Conservation (phyloP, 2,329 filamentous ascomycete species). For the Pestalotiopsis fici region DNA sequence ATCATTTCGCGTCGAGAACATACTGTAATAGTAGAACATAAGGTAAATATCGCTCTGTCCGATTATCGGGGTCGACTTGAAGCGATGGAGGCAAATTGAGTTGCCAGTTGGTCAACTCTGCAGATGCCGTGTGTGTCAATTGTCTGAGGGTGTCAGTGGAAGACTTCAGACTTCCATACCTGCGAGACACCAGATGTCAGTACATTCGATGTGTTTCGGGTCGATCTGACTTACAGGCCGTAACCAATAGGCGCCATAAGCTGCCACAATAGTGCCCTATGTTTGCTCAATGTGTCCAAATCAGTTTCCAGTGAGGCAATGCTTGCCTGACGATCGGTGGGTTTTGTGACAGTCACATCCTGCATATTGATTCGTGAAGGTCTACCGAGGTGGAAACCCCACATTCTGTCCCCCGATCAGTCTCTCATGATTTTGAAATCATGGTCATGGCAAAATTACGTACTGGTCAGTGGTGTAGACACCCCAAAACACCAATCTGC, state of each 20-base stretch:
- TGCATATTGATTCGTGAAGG: background rate
- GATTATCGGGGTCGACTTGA: background rate
- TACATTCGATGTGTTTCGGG: background rate
- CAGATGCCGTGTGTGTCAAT: background rate
- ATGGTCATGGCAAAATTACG: background rate
- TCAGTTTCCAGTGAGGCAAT: background rate
- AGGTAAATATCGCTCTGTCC: background rate
- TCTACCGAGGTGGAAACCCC: slow-evolving; percentile 22
- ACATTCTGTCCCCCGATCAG: slow-evolving; percentile 16
- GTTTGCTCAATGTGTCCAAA: background rate
- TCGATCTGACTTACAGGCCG: background rate
- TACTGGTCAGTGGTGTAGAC: slow-evolving; percentile 30
- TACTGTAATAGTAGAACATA: background rate
- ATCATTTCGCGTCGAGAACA: background rate
- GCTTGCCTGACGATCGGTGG: background rate
- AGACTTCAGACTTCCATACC: background rate
- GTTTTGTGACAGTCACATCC: background rate
- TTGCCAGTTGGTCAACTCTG: background rate
- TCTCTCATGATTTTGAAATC: background rate
- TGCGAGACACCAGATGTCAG: background rate
- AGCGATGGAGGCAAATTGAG: background rate
- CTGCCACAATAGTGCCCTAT: background rate
- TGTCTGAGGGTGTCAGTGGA: background rate
- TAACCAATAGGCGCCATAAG: slow-evolving; percentile 1
- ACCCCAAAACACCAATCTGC: slow-evolving; percentile 30